Percentiles rank a stretch among this genome's conserved stretches.
Conservation (phyloP, 2,329 filamentous ascomycete genomes). For the Cordyceps tenuipes region DNA sequence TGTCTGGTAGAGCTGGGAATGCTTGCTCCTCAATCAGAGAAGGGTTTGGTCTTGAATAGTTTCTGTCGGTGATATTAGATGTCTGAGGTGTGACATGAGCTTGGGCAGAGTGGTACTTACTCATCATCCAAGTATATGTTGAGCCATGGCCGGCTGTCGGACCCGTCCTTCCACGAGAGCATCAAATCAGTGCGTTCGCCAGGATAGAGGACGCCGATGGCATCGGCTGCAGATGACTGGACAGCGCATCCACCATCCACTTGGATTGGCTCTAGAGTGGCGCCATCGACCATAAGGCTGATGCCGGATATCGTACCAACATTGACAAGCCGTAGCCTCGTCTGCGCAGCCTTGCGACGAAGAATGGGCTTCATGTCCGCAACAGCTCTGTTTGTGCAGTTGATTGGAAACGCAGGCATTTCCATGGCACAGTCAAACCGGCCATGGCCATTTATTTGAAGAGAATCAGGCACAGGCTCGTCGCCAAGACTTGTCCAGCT, state of each 20-base stretch:
- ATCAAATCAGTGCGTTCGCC: constrained; percentile 19
- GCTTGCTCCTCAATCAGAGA: constrained; percentile 4
- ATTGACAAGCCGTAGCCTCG: constrained; percentile 19
- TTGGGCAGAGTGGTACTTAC: constrained; percentile 11
- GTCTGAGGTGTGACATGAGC: neutral
- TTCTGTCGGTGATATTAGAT: constrained; percentile 11
- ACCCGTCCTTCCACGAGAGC: constrained; percentile 14
- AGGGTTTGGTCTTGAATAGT: constrained; percentile 18
- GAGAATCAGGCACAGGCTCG: constrained; percentile 26
- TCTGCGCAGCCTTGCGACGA: neutral
- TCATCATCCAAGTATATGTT: constrained; percentile 21
- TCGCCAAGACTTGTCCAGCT: constrained; percentile 32
- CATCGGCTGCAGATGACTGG: constrained; percentile 8
- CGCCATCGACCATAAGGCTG: constrained; percentile 15
- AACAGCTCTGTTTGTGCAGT: constrained; percentile 13
- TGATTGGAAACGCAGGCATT: constrained; percentile 18
- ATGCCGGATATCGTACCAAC: constrained; percentile 19
- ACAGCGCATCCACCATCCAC: constrained; percentile 18
- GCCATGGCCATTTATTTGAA: constrained; percentile 28
- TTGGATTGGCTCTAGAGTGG: constrained; percentile 16
- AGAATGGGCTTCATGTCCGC: constrained; percentile 15
- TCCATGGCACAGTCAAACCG: constrained; percentile 24
- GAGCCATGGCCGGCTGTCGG: constrained; percentile 12
- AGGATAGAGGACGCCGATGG: constrained; percentile 20
- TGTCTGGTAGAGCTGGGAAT: constrained; percentile 8